Conservation (phyloP, 495 filamentous ascomycete genomes). For the Neurospora sp. region DNA sequence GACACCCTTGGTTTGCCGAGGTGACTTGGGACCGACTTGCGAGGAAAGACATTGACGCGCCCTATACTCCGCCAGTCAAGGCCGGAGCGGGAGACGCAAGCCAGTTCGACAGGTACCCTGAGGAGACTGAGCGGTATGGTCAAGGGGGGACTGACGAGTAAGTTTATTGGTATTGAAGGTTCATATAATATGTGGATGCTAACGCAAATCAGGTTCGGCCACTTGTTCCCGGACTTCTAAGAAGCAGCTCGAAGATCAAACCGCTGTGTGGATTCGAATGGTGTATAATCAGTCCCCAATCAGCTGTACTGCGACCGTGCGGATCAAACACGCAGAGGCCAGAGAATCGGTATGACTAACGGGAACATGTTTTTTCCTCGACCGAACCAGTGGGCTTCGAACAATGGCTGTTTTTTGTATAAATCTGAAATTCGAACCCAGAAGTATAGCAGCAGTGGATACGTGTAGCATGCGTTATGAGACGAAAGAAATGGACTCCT, state of each 20-base stretch:
- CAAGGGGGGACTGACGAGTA: constrained; percentile 68
- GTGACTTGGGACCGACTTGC: constrained; percentile 93
- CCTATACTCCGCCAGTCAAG: constrained; percentile 93
- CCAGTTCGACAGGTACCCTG: constrained; percentile 95
- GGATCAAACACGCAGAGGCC: background rate
- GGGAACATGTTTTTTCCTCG: background rate
- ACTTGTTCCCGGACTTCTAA: constrained; percentile 13
- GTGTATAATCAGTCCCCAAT: background rate
- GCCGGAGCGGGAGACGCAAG: constrained; percentile 90
- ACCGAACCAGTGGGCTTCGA: background rate
- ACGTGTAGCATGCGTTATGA: background rate
- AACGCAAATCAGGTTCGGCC: constrained; percentile 1
- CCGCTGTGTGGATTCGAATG: background rate
- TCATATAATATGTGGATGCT: background rate
- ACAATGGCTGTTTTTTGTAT: background rate
- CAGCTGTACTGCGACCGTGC: background rate
- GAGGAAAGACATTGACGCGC: constrained; percentile 95
- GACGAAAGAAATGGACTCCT: background rate
- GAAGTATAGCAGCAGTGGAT: background rate
- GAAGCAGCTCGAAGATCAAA: background rate
- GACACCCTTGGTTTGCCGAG: constrained; percentile 91
- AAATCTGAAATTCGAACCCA: background rate
- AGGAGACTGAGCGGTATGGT: constrained; percentile 90
- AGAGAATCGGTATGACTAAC: background rate
- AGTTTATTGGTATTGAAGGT: constrained; percentile 31